Evolutionary conservation across 108 stramenopile genomes (phyloP), one percentile per base, ranked within the genome.

Genomic region (Aureococcus anophagefferens): DNA sequence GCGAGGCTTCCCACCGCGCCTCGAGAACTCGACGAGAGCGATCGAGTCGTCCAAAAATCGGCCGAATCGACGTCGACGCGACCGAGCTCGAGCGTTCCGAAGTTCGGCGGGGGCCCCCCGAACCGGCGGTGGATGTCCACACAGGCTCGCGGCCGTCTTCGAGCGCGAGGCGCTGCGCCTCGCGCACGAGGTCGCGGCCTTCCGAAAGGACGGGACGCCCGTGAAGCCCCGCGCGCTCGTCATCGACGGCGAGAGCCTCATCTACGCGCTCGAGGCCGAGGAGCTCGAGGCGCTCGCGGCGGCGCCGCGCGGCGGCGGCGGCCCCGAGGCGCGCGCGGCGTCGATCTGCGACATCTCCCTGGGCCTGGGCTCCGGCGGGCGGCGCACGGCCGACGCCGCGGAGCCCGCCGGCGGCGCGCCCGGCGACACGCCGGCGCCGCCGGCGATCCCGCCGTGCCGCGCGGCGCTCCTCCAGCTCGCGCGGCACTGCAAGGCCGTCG

Each of bases 151-250:
- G n/a, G n/a, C n/a, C n/a, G n/a, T n/a, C n/a, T n/a, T n/a, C n/a
- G n/a, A n/a, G n/a, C n/a, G n/a, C n/a, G n/a, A n/a, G n/a, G n/a
- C n/a, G n/a, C n/a, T n/a, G n/a, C n/a, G n/a, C n/a, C n/a, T n/a
- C n/a, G n/a, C n/a, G n/a, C n/a, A n/a, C n/a, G n/a, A n/a, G n/a
- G n/a, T n/a, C n/a, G n/a, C n/a, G n/a, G n/a, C n/a, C n/a, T n/a
- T n/a, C n/a, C n/a, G n/a, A n/a, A n/a, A n/a, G n/a, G 87, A 90
- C 74, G 95, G 94, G 96, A 84, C 89, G n/a, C 34, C 95, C 44
- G 93, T 90, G 34, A 88, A 93, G 75, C 86, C 95, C 7, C 51
- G 7, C 21, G 51, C 25, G 7, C 7, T 9, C 7, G 51, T 3
- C 51, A 11, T 11, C 21, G 1, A 3, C 7, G 25, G 3, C 9